phyloP scores from a whole-genome alignment of 495 filamentous ascomycete genomes.

The Trichoderma orchidacearum region DNA sequence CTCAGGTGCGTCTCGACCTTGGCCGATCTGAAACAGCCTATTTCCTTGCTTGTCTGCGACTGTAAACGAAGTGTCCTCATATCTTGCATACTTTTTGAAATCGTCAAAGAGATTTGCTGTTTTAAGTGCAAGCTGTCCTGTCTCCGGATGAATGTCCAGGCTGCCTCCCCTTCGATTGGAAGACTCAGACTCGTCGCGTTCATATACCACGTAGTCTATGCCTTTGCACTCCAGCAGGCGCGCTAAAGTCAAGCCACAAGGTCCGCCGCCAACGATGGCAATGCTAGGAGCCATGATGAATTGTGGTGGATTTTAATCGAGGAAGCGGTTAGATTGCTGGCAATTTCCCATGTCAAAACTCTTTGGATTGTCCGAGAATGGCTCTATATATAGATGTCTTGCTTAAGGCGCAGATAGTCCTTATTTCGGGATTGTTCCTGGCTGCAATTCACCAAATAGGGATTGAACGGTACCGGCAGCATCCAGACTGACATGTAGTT shows the following conservation, averaged over 20 bases:
- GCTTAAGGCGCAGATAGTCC: too few relatives aligned
- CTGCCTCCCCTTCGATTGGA: conserved; percentile 35
- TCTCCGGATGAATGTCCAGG: conserved; percentile 39
- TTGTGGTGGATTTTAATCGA: conserved; percentile 15
- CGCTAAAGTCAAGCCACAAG: conserved; percentile 43
- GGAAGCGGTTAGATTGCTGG: too few relatives aligned
- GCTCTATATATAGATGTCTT: too few relatives aligned
- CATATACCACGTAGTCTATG: conserved; percentile 39
- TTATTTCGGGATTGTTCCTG: too few relatives aligned
- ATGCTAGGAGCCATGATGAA: conserved; percentile 12
- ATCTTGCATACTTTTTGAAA: conserved; percentile 21
- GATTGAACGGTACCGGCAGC: too few relatives aligned
- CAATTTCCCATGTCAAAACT: too few relatives aligned
- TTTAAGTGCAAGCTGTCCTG: conserved; percentile 37
- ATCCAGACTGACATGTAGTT: too few relatives aligned
- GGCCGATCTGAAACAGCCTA: conserved; percentile 5
- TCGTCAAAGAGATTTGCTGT: conserved; percentile 35
- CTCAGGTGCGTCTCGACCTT: conserved; percentile 14
- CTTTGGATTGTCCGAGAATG: too few relatives aligned
- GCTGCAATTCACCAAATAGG: too few relatives aligned
- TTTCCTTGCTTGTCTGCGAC: conserved; percentile 13
- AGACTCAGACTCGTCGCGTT: conserved; percentile 27
- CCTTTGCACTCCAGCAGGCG: conserved; percentile 33
- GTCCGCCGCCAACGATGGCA: conserved; percentile 46
- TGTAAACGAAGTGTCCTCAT: conserved; percentile 10